Base-by-base conservation (phyloP, 2,329 filamentous ascomycete species). In the Lasiodiplodia citricola region DNA sequence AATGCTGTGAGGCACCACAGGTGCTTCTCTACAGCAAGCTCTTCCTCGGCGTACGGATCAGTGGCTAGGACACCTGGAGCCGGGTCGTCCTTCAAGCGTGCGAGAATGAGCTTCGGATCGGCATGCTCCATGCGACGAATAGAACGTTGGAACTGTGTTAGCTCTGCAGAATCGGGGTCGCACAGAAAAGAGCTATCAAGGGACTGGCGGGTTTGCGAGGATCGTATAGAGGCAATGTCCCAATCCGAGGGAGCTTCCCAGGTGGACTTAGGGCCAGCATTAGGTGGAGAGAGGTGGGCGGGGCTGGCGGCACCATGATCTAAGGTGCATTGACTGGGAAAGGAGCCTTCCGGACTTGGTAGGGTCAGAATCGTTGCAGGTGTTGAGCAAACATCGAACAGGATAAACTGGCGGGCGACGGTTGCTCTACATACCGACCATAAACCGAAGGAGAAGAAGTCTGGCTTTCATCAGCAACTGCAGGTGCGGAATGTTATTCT, bases 1-100 rank as follows among this genome's bases (percentile, higher is more conserved):
- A 91, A 78, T 1, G 84, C 84, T 35, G 85, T 88, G 41, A 90
- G 80, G 80, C 93, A 85, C 88, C 88, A 90, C 51, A 86, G 78
- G 72, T 88, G 87, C 74, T 87, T 87, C 70, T 87, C 85, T 58
- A 87, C 79, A 68, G 86, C 86, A 23, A 87, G 76, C 47, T 80
- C 82, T 3, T 84, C 80, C 67, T 86, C 83, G 0, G 79, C 75
- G 21, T 67, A 56, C 8, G 64, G 64, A 11, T 81, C 80, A 80
- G 84, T 85, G 11, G 69, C 65, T 6, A 70, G 58, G 14, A 75
- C 72, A 38, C 77, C 70, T 75, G 76, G 64, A 21, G 64, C 77
- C 25, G 58, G 58, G 52, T 82, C 81, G 71, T 87, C 84, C 38
- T 84, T 87, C 47, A 91, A 80, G 4, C 87, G 83, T 41, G 84